These are phyloP conservation scores for Picochlorum sp. DNA, from an alignment of 139 green algal species.

Conservation along the genomic window DNA sequence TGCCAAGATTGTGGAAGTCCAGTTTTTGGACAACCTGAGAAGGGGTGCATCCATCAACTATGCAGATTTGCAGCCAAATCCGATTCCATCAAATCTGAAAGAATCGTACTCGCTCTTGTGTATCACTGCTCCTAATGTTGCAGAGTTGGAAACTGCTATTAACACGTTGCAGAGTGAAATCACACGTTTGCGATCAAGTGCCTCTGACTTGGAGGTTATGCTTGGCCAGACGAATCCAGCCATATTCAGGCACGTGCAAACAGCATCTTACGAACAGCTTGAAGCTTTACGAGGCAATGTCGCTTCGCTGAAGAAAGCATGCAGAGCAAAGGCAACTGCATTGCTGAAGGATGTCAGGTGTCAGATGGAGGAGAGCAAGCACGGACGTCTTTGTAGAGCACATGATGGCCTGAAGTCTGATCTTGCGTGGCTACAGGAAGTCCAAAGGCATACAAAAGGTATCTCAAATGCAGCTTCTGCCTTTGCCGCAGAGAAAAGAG, in stretches of 20 bases:
- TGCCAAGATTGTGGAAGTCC: constrained; percentile 52
- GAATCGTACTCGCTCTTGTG: constrained; percentile 35
- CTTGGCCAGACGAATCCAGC: constrained; percentile 43
- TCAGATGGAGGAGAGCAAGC: constrained; percentile 30
- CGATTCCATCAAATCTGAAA: constrained; percentile 28
- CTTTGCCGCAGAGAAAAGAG: constrained; percentile 11
- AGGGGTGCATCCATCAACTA: constrained; percentile 59
- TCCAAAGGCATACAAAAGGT: not conserved
- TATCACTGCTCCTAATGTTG: constrained; percentile 15
- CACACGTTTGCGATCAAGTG: constrained; percentile 18
- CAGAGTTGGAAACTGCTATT: constrained; percentile 40
- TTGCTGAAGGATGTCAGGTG: constrained; percentile 26
- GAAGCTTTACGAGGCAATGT: constrained; percentile 43
- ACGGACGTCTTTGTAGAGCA: not conserved
- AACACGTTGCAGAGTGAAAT: constrained; percentile 45
- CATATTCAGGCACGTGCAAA: constrained; percentile 42
- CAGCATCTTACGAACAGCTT: constrained; percentile 23
- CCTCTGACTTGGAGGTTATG: constrained; percentile 31
- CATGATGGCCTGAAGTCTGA: constrained; percentile 18
- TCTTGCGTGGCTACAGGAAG: constrained; percentile 9
- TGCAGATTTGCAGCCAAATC: constrained; percentile 40
- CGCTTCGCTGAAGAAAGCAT: constrained; percentile 51
- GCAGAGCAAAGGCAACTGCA: constrained; percentile 38
- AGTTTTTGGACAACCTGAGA: constrained; percentile 72
- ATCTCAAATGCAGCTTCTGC: constrained; percentile 8